Evolutionary conservation across 2,329 filamentous ascomycete species (phyloP).

Genomic region (Chrysoporthe puriensis): DNA sequence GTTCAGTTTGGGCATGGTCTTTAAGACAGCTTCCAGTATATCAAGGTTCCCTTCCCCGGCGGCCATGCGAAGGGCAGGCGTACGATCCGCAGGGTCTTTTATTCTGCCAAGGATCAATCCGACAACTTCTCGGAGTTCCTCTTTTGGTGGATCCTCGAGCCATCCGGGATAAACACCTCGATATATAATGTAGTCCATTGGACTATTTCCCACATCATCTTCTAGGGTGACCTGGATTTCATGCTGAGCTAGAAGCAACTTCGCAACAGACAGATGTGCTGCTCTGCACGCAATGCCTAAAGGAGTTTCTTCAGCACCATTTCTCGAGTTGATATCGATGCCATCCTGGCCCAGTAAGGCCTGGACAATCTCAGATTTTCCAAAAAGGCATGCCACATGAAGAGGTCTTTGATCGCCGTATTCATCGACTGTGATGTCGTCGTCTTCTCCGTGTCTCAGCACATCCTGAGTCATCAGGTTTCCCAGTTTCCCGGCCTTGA

Average conservation of each 20-base stretch:
- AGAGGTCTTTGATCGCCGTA: background rate
- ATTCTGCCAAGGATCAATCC: background rate
- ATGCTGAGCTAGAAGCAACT: slow-evolving; percentile 2
- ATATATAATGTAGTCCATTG: background rate
- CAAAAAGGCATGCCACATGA: background rate
- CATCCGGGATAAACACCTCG: background rate
- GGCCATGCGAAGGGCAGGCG: background rate
- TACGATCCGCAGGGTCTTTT: background rate
- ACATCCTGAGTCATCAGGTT: background rate
- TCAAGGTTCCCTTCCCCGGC: background rate
- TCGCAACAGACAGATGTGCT: slow-evolving; percentile 7
- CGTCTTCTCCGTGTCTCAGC: background rate
- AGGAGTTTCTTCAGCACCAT: background rate
- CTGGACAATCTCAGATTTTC: background rate
- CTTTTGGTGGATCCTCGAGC: background rate
- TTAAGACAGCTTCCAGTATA: background rate
- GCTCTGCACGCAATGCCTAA: slow-evolving; percentile 10
- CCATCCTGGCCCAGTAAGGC: background rate
- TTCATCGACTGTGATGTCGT: background rate
- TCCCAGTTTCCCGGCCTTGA: background rate
- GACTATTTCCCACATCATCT: background rate
- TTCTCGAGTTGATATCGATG: slow-evolving; percentile 14
- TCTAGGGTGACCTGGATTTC: background rate
- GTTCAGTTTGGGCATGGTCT: background rate
- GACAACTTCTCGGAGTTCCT: background rate